Conservation (phyloP, 2,329 filamentous ascomycete species). For the Fonsecaea pedrosoi region DNA sequence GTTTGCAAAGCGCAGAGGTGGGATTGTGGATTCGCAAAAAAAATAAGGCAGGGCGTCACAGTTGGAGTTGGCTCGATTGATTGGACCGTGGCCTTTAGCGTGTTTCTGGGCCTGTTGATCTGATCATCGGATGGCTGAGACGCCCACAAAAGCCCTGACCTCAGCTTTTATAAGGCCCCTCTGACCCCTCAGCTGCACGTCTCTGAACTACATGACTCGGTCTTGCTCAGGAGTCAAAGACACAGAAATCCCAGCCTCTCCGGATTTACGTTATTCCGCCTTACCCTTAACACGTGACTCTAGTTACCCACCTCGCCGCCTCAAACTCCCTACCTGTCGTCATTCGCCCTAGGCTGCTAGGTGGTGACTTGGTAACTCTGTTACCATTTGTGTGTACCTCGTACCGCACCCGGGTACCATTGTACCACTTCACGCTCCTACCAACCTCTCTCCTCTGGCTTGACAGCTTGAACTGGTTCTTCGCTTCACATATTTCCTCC, state of each 20-base stretch:
- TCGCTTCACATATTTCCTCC: conserved; percentile 1
- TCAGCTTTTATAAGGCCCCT: conserved; percentile 6
- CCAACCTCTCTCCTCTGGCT: neutral
- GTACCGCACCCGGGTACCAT: neutral
- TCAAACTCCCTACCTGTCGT: neutral
- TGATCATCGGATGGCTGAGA: conserved; percentile 6
- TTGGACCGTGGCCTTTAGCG: neutral
- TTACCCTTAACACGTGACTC: neutral
- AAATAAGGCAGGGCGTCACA: neutral
- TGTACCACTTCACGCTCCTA: neutral
- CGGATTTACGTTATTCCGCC: neutral
- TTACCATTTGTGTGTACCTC: neutral
- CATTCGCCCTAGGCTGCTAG: neutral
- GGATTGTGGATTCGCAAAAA: conserved; percentile 8
- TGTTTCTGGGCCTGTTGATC: conserved; percentile 6
- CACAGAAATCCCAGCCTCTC: neutral
- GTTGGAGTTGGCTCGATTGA: neutral
- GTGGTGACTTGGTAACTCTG: neutral
- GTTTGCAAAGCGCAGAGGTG: conserved; percentile 6
- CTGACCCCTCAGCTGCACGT: conserved; percentile 3
- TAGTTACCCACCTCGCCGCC: neutral
- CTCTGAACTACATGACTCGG: conserved; percentile 4
- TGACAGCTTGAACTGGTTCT: neutral
- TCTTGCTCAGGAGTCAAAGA: neutral
- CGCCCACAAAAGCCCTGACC: neutral